phyloP scores from a whole-genome alignment of 2,329 filamentous ascomycete genomes.

The Aspergillus sp. region DNA sequence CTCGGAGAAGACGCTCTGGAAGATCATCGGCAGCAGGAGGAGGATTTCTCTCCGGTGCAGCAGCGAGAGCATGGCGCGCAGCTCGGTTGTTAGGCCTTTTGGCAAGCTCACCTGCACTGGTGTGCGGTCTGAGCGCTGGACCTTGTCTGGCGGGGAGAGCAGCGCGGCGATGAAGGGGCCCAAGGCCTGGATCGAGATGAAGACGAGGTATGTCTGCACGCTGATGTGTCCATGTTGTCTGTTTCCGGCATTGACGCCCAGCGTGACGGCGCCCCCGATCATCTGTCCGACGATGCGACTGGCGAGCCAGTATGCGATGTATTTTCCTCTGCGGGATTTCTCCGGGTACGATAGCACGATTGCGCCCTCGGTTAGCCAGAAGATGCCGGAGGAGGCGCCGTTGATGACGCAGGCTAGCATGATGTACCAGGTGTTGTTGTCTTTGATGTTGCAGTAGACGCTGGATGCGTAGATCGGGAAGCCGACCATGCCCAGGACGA shows the following conservation, averaged over 20 bases:
- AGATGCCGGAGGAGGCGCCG: too few species aligned
- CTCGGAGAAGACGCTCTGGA: conserved; percentile 31
- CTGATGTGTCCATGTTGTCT: not conserved
- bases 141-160: not conserved
- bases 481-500: too few species aligned
- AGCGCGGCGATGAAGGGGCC: not conserved
- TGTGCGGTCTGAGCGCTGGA: not conserved
- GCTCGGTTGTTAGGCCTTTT: not conserved
- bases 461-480: too few species aligned
- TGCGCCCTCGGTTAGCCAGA: too few species aligned
- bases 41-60: not conserved
- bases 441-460: too few species aligned
- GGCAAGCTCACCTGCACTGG: not conserved
- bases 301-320: not conserved
- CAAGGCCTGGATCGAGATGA: not conserved
- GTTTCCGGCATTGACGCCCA: not conserved
- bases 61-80: not conserved
- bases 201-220: not conserved
- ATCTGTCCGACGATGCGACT: not conserved
- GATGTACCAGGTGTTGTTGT: too few species aligned
- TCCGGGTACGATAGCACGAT: too few species aligned
- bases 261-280: not conserved
- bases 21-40: conserved; percentile 24
- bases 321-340: too few species aligned
- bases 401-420: too few species aligned